These are phyloP conservation scores for Rhizopogon rudus DNA, from an alignment of 768 basidiomycete genomes.

Conservation along the genomic window DNA sequence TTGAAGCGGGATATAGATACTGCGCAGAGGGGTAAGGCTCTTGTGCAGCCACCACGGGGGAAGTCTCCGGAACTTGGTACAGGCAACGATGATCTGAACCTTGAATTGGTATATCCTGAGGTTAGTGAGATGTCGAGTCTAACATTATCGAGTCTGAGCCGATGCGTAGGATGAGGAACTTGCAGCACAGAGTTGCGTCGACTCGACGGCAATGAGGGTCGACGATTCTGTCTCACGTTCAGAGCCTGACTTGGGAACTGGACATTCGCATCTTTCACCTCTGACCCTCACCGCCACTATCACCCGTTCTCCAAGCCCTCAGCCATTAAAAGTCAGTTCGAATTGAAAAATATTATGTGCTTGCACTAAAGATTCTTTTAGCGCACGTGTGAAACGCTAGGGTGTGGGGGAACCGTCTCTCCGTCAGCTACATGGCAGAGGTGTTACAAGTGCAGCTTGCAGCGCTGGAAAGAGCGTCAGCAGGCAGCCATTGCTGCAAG, in stretches of 20 bases:
- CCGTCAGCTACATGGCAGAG: constrained; percentile 7
- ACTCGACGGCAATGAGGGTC: background rate
- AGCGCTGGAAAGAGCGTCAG: constrained; percentile 14
- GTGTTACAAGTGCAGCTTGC: constrained; percentile 15
- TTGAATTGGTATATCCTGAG: constrained; percentile 19
- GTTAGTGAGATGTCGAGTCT: constrained; percentile 5
- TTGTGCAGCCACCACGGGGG: background rate
- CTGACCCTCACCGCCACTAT: background rate
- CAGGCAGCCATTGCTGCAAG: background rate
- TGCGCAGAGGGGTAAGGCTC: background rate
- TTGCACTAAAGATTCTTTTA: background rate
- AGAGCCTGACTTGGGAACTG: background rate
- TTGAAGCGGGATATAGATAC: background rate
- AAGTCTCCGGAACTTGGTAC: background rate
- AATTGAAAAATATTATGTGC: background rate
- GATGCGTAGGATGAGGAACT: background rate
- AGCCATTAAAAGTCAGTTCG: background rate
- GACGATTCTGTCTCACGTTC: background rate
- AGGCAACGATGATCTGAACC: constrained; percentile 5
- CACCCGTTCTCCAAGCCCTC: background rate
- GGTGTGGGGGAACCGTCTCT: constrained; percentile 11
- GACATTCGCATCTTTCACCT: background rate
- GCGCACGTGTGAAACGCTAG: constrained; percentile 12
- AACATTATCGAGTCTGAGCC: background rate
- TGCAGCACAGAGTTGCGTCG: background rate